These are phyloP conservation scores for Beauveria sp. DNA, from an alignment of 2,329 filamentous ascomycete genomes.

Conservation along the genomic window DNA sequence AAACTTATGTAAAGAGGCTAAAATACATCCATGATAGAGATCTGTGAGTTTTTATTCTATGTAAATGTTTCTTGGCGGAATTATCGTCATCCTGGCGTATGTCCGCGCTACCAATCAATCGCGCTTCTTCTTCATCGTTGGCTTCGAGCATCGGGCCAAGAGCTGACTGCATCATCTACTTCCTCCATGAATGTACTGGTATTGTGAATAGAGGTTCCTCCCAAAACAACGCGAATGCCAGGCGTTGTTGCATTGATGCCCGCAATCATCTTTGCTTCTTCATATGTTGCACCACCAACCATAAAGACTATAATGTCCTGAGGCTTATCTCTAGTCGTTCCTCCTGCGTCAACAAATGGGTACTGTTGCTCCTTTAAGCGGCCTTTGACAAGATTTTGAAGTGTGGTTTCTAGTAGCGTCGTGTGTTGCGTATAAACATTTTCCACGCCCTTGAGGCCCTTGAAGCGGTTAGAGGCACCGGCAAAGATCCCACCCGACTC, in stretches of 20 bases:
- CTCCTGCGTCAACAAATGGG: conserved; percentile 85
- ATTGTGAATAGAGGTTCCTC: conserved; percentile 83
- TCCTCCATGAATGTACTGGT: conserved; percentile 83
- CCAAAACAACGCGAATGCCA: conserved; percentile 80
- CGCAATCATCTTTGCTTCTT: conserved; percentile 95
- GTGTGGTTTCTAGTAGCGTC: conserved; percentile 73
- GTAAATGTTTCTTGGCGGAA: too few relatives aligned
- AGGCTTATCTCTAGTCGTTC: conserved; percentile 84
- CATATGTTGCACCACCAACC: conserved; percentile 86
- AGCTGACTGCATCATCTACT: conserved; percentile 77
- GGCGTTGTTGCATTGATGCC: conserved; percentile 86
- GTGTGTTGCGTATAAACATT: conserved; percentile 99
- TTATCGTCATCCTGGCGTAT: too few relatives aligned
- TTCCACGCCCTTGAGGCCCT: conserved; percentile 92
- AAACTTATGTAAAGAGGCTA: too few relatives aligned
- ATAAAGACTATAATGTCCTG: conserved; percentile 96
- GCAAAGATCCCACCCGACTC: conserved; percentile 88
- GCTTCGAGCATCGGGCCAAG: conserved; percentile 61
- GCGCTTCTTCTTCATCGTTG: not conserved
- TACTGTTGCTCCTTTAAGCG: conserved; percentile 79
- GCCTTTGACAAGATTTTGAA: conserved; percentile 92
- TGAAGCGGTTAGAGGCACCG: conserved; percentile 78
- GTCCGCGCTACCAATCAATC: too few relatives aligned
- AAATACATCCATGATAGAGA: too few relatives aligned
- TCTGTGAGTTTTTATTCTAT: too few relatives aligned